Base-by-base conservation (phyloP, 805 yeast genomes). In the Teunomyces kruisii region DNA sequence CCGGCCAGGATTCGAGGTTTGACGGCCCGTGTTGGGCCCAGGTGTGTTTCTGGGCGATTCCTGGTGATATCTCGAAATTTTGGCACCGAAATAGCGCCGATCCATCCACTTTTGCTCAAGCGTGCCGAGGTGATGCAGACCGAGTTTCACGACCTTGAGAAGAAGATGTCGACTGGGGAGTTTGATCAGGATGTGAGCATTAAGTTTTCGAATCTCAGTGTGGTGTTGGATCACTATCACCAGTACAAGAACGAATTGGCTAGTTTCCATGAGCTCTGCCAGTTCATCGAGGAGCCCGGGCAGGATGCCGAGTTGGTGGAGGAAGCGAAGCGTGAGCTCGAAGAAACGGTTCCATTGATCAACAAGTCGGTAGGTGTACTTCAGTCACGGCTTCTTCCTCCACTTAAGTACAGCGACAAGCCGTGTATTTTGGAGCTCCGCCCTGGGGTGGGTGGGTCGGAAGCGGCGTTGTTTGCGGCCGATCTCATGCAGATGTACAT, bases 381-480 rank as follows among this genome's bases (percentile, higher is more conserved):
- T n/a, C 80, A 84, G 47, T 57, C 74, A 5, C 73, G 76, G 33
- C 68, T 94, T 4, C 65, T 92, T 16, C 97, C 97, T 1, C 80
- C 87, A 2, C 84, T 86, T 52, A 83, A 81, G 37, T 87, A 86
- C 61, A 78, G 84, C 3, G 94, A 87, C 38, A 81, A 79, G 49
- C 81, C 94, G 0, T 84, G 96, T 39, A 70, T 94, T 2, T 52
- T 94, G 14, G 99, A 94, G 62, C 66, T 94, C 10, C 75, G 97
- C 46, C 97, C 98, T 0, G 99, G 99, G 6, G 89, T 92, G 2
- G 99, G 99, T 12, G 99, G 99, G 2, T 79, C 83, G 5, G 99
- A 94, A 59, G 97, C 99, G 0, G 83, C 84, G 60, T 77, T 94
- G 10, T 94, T 94, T 64, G 80, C 98, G 0, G 78, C 77, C 32